Evolutionary conservation across 2,329 filamentous ascomycete genomes (phyloP).

Genomic region (Neocatenulostroma microsporum): DNA sequence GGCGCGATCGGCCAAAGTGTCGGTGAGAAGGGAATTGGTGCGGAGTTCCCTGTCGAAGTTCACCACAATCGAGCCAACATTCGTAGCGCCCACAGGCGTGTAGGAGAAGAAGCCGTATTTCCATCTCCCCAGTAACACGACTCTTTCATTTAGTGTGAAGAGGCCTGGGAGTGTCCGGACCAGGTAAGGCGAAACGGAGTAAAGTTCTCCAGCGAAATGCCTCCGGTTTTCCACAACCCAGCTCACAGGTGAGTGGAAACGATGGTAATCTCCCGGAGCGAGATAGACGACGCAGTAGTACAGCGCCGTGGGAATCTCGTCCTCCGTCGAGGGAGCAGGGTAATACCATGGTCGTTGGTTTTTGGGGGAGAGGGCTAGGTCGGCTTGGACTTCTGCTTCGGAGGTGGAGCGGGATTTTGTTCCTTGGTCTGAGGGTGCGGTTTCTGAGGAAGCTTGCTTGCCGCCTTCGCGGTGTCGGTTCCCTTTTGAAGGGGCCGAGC

Average conservation of each 20-base stretch:
- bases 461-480: conserved; percentile 27
- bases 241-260: conserved; percentile 89
- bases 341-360: conserved; percentile 48
- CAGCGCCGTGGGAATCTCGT: conserved; percentile 53
- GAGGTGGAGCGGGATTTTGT: conserved; percentile 59
- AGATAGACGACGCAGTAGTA: conserved; percentile 96
- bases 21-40: conserved; percentile 84
- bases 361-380: conserved; percentile 62
- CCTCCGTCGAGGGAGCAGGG: conserved; percentile 20
- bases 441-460: conserved; percentile 33
- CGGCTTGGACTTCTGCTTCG: conserved; percentile 73
- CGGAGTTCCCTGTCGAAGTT: conserved; percentile 94
- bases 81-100: conserved; percentile 91
- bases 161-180: conserved; percentile 86
- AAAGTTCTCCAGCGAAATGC: conserved; percentile 97
- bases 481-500: conserved; percentile 30
- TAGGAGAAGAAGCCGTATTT: conserved; percentile 96
- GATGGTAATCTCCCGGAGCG: conserved; percentile 94
- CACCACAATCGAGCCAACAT: conserved; percentile 92
- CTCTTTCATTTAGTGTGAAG: conserved; percentile 93
- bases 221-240: conserved; percentile 93
- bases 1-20: conserved; percentile 81
- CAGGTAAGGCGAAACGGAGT: conserved; percentile 88
- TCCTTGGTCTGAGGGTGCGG: conserved; percentile 55
- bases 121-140: conserved; percentile 89